These are phyloP conservation scores for Panus rudis DNA, from an alignment of 768 basidiomycete species.

Conservation along the genomic window DNA sequence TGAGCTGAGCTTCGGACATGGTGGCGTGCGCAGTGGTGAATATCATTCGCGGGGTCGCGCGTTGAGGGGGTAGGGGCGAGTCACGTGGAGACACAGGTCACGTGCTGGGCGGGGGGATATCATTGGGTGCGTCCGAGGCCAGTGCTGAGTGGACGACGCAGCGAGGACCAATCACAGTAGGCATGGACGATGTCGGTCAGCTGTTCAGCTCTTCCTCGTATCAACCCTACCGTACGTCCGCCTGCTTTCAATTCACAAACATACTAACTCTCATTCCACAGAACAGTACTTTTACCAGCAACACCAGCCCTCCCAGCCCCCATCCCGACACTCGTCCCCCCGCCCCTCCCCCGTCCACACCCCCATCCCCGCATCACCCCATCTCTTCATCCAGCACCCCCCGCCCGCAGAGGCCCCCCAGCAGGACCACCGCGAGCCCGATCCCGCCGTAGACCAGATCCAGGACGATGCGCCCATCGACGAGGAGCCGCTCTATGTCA, in stretches of 20 bases:
- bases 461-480: conserved; percentile 50
- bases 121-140: no score
- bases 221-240: conserved; percentile 32
- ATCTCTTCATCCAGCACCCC: conserved; percentile 27
- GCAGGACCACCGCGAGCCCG: conserved; percentile 14
- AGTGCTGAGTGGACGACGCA: no score
- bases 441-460: conserved; percentile 23
- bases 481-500: conserved; percentile 98
- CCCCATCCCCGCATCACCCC: conserved; percentile 19
- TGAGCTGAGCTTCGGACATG: no score
- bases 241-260: conserved; percentile 18
- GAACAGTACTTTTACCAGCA: conserved; percentile 13
- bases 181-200: conserved; percentile 49
- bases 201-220: conserved; percentile 56
- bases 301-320: conserved; percentile 19
- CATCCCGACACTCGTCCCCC: conserved; percentile 26
- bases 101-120: no score
- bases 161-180: conserved; percentile 18
- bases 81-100: no score
- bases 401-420: conserved; percentile 10
- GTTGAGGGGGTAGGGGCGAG: no score
- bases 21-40: no score
- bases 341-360: conserved; percentile 20
- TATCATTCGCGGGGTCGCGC: no score
- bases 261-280: conserved; percentile 15